Percentiles rank a stretch among this genome's conserved stretches.
phyloP scores from a whole-genome alignment of 768 basidiomycete species.

The Kondoa malvinella region DNA sequence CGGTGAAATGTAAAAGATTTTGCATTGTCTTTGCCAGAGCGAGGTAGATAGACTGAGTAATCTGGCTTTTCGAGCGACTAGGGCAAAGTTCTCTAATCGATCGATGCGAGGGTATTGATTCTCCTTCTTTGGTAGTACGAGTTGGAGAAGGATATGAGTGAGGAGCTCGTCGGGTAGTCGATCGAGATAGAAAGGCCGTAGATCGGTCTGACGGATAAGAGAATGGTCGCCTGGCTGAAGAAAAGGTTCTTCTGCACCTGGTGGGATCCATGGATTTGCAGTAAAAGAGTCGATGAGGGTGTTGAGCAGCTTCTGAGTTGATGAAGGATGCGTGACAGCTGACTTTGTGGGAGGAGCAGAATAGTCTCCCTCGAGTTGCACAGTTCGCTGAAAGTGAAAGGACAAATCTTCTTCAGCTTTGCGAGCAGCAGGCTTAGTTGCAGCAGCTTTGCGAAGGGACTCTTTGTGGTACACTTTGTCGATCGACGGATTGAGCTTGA shows the following conservation, averaged over 20 bases:
- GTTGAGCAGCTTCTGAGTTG: conserved; percentile 16
- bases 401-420: conserved; percentile 9
- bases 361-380: conserved; percentile 25
- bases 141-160: conserved; percentile 18
- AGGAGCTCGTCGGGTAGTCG: conserved; percentile 24
- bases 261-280: conserved; percentile 19
- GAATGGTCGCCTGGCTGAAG: conserved; percentile 9
- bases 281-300: conserved; percentile 17
- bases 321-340: conserved; percentile 19
- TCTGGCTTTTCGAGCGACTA: conserved; percentile 12
- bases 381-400: conserved; percentile 21
- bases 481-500: conserved; percentile 24
- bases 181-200: conserved; percentile 13
- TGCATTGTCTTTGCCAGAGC: conserved; percentile 1
- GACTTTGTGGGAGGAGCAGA: conserved; percentile 15
- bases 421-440: conserved; percentile 4
- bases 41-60: conserved; percentile 6
- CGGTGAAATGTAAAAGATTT: conserved; percentile 10
- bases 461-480: conserved; percentile 22
- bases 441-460: neutral
- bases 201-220: conserved; percentile 19
- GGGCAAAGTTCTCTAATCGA: conserved; percentile 8
- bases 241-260: neutral
- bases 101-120: conserved; percentile 6
- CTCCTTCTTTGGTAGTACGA: conserved; percentile 4